These are phyloP conservation scores for Rhynchospora tenuis DNA, from an alignment of 176 grass and related monocot genomes.

Conservation along the genomic window DNA sequence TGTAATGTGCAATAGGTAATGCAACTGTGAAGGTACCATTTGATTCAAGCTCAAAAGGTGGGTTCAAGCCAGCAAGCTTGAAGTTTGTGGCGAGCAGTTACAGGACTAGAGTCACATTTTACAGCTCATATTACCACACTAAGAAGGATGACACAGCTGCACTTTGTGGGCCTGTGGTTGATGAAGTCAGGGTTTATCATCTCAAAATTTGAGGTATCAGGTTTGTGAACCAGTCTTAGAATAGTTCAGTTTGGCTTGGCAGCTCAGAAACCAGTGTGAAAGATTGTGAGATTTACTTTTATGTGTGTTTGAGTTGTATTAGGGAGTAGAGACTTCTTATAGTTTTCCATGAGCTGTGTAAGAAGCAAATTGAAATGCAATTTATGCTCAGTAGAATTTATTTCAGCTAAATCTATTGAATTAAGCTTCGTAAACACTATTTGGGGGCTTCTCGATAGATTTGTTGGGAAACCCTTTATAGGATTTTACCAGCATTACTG, in stretches of 20 bases:
- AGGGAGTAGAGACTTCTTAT: neutral
- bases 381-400: neutral
- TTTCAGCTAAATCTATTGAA: neutral
- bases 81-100: slow-evolving; percentile 39
- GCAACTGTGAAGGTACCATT: slow-evolving; percentile 73
- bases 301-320: neutral
- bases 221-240: neutral
- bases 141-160: slow-evolving; percentile 51
- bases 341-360: neutral
- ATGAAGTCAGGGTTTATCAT: slow-evolving; percentile 72
- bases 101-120: slow-evolving; percentile 84
- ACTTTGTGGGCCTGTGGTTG: slow-evolving; percentile 82
- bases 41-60: slow-evolving; percentile 53
- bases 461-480: neutral
- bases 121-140: slow-evolving; percentile 95
- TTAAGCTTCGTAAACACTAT: neutral
- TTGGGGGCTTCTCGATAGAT: neutral
- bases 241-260: neutral
- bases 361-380: slow-evolving; percentile 10
- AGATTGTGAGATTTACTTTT: neutral
- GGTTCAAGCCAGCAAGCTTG: slow-evolving; percentile 34
- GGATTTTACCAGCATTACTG: neutral
- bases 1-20: slow-evolving; percentile 31
- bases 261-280: neutral
- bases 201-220: slow-evolving; percentile 36